These are phyloP conservation scores for Cryptococcus floricola DNA, from an alignment of 1,284 basidiomycete genomes.

Conservation along the genomic window DNA sequence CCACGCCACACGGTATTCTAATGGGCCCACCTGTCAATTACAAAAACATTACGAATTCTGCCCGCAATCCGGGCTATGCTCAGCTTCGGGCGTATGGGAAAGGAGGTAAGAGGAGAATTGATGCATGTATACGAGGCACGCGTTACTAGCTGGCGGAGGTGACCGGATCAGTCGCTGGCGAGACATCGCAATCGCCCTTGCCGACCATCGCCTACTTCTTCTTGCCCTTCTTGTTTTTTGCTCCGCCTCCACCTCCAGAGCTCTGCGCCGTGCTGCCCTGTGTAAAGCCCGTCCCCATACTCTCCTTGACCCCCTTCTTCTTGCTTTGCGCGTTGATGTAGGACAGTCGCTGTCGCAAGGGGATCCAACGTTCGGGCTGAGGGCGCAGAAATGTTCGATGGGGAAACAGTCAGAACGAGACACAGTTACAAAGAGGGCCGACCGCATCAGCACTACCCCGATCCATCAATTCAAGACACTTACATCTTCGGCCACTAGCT, in stretches of 20 bases:
- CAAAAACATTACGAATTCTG: too few species aligned
- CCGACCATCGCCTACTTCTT: conserved; percentile 13
- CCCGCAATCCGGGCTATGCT: background rate
- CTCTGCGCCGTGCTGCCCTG: conserved; percentile 27
- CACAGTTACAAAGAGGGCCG: background rate
- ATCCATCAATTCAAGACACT: conserved; percentile 15
- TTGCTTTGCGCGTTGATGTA: conserved; percentile 29
- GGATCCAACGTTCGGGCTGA: conserved; percentile 50
- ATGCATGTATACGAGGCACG: background rate
- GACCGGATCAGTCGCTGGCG: background rate
- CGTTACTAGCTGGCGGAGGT: background rate
- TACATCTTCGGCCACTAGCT: conserved; percentile 43
- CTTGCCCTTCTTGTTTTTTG: conserved; percentile 31
- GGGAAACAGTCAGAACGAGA: background rate
- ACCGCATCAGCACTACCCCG: background rate
- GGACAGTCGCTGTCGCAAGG: conserved; percentile 39
- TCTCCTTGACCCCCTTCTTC: conserved; percentile 37
- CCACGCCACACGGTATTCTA: background rate
- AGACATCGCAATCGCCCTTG: background rate
- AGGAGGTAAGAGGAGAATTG: background rate
- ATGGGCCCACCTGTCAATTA: too few species aligned
- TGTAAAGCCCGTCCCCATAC: conserved; percentile 40
- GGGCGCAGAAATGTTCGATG: background rate
- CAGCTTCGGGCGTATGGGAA: background rate
- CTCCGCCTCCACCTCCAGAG: conserved; percentile 16